phyloP scores from a whole-genome alignment of 2,329 filamentous ascomycete genomes.

The Apiospora saccharicola region DNA sequence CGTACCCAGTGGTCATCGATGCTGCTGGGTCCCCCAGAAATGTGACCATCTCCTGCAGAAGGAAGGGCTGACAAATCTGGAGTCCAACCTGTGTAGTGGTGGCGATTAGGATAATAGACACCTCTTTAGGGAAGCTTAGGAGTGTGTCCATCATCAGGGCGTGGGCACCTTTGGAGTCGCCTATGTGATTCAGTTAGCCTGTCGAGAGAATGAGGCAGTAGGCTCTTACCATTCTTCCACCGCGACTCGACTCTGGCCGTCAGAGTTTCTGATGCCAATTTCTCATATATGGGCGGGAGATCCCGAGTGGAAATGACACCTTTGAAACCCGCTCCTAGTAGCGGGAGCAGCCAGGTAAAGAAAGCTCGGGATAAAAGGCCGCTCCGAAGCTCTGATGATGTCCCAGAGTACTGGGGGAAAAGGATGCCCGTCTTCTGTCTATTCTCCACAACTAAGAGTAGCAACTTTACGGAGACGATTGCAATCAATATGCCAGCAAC shows the following conservation, averaged over 20 bases:
- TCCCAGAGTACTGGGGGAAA: not conserved
- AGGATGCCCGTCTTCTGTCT: conserved; percentile 13
- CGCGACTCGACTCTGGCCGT: conserved; percentile 16
- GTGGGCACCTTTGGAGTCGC: no score
- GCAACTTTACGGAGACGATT: conserved; percentile 8
- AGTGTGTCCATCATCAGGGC: not conserved
- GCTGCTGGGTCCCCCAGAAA: conserved; percentile 22
- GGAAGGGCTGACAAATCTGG: conserved; percentile 19
- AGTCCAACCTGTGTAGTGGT: conserved; percentile 15
- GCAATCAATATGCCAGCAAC: conserved; percentile 9
- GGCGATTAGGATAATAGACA: conserved; percentile 11
- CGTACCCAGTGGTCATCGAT: conserved; percentile 25
- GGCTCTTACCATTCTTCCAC: conserved; percentile 18
- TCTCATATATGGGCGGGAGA: conserved; percentile 17
- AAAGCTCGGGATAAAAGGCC: conserved; percentile 17
- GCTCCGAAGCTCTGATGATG: conserved; percentile 21
- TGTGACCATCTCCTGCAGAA: conserved; percentile 19
- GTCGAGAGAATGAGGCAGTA: no score
- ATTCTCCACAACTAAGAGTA: conserved; percentile 15
- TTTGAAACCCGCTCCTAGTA: not conserved
- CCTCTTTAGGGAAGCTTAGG: conserved; percentile 21
- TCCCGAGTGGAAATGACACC: conserved; percentile 7
- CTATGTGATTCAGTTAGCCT: no score
- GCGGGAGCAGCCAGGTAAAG: conserved; percentile 19
- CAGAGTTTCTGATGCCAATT: conserved; percentile 11